A percentile compares a stretch with the other conserved stretches of the same genome.
phyloP scores from a whole-genome alignment of 2,329 filamentous ascomycete species.

The Furcasterigmium sp. region DNA sequence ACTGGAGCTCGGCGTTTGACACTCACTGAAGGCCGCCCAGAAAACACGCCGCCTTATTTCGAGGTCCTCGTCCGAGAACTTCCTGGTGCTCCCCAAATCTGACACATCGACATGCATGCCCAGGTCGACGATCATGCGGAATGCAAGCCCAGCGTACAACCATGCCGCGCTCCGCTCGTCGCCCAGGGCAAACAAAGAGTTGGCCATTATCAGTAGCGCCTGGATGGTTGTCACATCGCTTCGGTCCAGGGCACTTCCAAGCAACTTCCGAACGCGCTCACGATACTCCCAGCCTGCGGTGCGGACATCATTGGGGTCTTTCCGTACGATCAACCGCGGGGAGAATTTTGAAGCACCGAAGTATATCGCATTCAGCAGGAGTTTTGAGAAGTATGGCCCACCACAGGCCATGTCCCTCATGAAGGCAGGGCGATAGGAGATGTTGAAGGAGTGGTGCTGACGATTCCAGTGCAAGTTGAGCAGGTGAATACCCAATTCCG shows the following conservation, averaged over 20 bases:
- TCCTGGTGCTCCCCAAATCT: conserved; percentile 20
- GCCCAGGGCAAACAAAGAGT: conserved; percentile 43
- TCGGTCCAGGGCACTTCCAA: conserved; percentile 37
- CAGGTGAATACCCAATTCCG: conserved; percentile 45
- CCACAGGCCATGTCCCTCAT: conserved; percentile 47
- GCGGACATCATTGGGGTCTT: conserved; percentile 35
- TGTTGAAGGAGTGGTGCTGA: conserved; percentile 40
- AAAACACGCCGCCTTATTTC: conserved; percentile 38
- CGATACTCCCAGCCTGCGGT: conserved; percentile 44
- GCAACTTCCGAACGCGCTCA: conserved; percentile 37
- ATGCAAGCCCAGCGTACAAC: conserved; percentile 53
- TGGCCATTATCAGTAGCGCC: conserved; percentile 45
- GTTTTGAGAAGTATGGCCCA: conserved; percentile 51
- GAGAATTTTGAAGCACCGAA: conserved; percentile 41
- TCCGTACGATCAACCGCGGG: conserved; percentile 36
- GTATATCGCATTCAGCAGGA: conserved; percentile 50
- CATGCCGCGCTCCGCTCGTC: conserved; percentile 48
- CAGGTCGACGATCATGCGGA: conserved; percentile 50
- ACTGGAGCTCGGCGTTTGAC: conserved; percentile 8
- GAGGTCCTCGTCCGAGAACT: conserved; percentile 36
- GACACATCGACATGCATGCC: conserved; percentile 42
- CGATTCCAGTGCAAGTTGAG: conserved; percentile 48
- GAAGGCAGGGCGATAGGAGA: conserved; percentile 48
- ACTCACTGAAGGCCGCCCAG: conserved; percentile 35
- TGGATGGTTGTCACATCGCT: conserved; percentile 50